phyloP scores from a whole-genome alignment of 768 basidiomycete genomes.

The Mycena vulgaris region DNA sequence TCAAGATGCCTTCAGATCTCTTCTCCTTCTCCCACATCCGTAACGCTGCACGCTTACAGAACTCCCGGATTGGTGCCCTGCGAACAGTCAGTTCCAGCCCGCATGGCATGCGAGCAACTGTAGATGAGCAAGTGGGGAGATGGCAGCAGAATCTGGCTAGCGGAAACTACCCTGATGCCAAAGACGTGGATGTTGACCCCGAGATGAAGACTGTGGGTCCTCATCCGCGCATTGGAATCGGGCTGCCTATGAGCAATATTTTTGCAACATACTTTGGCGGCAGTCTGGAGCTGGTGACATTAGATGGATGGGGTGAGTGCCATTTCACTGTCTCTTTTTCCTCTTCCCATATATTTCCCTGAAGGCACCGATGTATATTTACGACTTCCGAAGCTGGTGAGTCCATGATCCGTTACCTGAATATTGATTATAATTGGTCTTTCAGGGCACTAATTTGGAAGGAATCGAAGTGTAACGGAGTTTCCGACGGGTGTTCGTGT shows the following conservation, averaged over 20 bases:
- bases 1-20: conserved; percentile 79
- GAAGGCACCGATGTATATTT: conserved; percentile 91
- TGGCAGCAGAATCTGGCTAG: conserved; percentile 54
- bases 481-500: conserved; percentile 10
- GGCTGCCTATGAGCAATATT: conserved; percentile 91
- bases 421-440: not conserved
- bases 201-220: conserved; percentile 63
- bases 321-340: conserved; percentile 41
- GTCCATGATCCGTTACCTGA: conserved; percentile 38
- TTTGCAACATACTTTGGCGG: conserved; percentile 93
- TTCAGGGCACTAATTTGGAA: conserved; percentile 87
- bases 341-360: conserved; percentile 18
- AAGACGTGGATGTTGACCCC: conserved; percentile 49
- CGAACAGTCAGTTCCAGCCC: conserved; percentile 73
- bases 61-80: conserved; percentile 77
- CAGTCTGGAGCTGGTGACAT: conserved; percentile 80
- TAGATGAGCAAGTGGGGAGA: conserved; percentile 80
- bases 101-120: conserved; percentile 80
- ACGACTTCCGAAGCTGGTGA: conserved; percentile 84
- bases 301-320: conserved; percentile 84
- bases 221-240: conserved; percentile 83
- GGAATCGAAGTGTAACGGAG: conserved; percentile 79
- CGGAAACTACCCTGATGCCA: conserved; percentile 40
- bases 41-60: conserved; percentile 79
- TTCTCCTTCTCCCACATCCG: conserved; percentile 93